These are phyloP conservation scores for Onygenales sp. DNA, from an alignment of 2,329 filamentous ascomycete species.

Conservation along the genomic window DNA sequence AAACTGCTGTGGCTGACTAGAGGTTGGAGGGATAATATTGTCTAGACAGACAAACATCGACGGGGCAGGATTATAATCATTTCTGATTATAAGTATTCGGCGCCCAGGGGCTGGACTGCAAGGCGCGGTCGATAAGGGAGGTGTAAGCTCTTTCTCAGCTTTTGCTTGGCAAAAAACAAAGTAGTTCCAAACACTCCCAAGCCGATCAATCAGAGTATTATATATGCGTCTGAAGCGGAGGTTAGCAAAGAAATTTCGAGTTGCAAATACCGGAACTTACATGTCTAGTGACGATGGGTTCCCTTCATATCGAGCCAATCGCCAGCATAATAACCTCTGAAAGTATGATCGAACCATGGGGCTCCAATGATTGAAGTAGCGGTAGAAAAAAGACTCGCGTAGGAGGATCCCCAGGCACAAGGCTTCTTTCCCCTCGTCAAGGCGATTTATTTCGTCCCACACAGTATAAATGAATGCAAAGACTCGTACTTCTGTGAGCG, in stretches of 20 bases:
- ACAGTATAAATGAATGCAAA: constrained; percentile 71
- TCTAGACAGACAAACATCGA: constrained; percentile 39
- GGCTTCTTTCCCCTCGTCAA: constrained; percentile 56
- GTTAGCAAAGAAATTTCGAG: background rate
- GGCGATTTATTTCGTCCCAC: constrained; percentile 63
- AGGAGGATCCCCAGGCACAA: constrained; percentile 70
- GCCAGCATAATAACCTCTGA: constrained; percentile 84
- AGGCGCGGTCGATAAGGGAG: constrained; percentile 66
- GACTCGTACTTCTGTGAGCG: constrained; percentile 78
- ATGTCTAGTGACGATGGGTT: constrained; percentile 54
- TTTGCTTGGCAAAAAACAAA: constrained; percentile 65
- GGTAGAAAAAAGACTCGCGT: constrained; percentile 63
- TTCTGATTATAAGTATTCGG: constrained; percentile 79
- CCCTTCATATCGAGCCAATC: constrained; percentile 67
- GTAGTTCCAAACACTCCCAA: constrained; percentile 67
- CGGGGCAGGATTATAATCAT: constrained; percentile 53
- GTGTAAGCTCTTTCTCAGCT: constrained; percentile 47
- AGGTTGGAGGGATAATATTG: constrained; percentile 27
- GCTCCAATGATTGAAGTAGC: constrained; percentile 87
- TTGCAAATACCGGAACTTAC: constrained; percentile 41
- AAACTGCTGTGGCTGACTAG: constrained; percentile 19
- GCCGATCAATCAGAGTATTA: constrained; percentile 53
- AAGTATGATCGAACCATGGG: constrained; percentile 92
- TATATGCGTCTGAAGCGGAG: constrained; percentile 54
- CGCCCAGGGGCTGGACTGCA: constrained; percentile 77